Base-by-base conservation (phyloP, 768 basidiomycete species). In the Tulasnella sp. region DNA sequence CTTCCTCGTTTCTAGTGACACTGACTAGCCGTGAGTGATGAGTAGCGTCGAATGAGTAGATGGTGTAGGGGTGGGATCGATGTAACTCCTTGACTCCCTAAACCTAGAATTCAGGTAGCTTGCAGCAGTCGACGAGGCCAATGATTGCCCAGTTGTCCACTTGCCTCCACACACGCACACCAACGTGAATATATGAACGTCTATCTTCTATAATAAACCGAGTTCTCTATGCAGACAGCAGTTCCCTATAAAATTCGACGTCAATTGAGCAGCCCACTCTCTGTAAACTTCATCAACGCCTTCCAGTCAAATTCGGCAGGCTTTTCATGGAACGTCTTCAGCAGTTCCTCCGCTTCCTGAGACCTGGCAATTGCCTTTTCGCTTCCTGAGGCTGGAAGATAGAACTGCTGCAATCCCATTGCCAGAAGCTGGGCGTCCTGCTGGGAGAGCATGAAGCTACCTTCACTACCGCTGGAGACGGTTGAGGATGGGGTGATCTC, bases 391-490 rank as follows among this genome's bases (percentile, higher is more conserved):
- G 68, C 65, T 76, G 83, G 81, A 42, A 89, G 63, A 60, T 92
- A 98, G 65, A 92, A 92, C 58, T 76, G 77, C 66, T 96, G 92
- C 29, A 91, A 64, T 12, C 77, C 76, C 65, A 95, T 67, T 0
- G 82, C 75, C 33, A 98, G 72, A 31, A 85, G 57, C 56, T 95
- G 91, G 0, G 90, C 88, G 58, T 95, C 90, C 48, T 77, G 72
- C 62, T 91, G 86, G 50, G 66, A 71, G 33, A 96, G 64, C 64
- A 87, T 64, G 59, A 72, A 84, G 39, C 59, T 57, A 12, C 42
- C 42, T 9, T 57, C 55, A 15, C 31, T 22, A 6, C 51, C 51
- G 9, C 60, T 58, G 5, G 65, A 53, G 7, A 59, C 56, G 15
- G 70, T 64, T 12, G 76, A 65, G 1, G 79, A 72, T 1, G 86